Evolutionary conservation across 257 asterid genomes (phyloP).

Genomic region (Primulina eburnea): DNA sequence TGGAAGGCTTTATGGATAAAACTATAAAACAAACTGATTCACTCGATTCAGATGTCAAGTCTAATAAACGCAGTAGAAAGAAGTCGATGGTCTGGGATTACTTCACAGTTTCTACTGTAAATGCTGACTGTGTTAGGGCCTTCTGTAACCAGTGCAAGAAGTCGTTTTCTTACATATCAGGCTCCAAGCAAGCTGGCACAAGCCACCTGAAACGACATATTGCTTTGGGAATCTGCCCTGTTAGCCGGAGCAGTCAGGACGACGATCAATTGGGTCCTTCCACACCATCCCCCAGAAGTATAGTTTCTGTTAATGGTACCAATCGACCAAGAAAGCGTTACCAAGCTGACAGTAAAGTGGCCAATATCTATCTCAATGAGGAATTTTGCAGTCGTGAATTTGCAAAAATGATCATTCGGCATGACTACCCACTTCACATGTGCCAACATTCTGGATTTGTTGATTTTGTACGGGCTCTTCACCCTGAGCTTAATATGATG

Average conservation of each 20-base stretch:
- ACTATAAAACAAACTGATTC: constrained; percentile 37
- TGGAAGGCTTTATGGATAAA: constrained; percentile 53
- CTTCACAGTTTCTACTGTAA: constrained; percentile 52
- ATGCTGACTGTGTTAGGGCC: constrained; percentile 59
- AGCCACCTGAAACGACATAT: constrained; percentile 92
- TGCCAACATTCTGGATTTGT: constrained; percentile 63
- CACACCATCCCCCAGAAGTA: constrained; percentile 30
- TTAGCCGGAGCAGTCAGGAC: constrained; percentile 33
- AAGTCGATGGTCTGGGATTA: constrained; percentile 90
- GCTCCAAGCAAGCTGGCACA: constrained; percentile 78
- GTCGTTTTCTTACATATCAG: constrained; percentile 77
- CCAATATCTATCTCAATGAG: constrained; percentile 32
- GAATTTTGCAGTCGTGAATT: constrained; percentile 46
- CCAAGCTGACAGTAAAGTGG: constrained; percentile 43
- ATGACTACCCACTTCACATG: constrained; percentile 72
- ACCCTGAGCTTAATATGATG: constrained; percentile 51
- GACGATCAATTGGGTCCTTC: constrained; percentile 33
- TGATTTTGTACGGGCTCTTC: constrained; percentile 54
- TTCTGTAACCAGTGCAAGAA: constrained; percentile 79
- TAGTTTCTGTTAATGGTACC: constrained; percentile 41
- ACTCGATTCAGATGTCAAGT: constrained; percentile 48
- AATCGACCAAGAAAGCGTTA: constrained; percentile 62
- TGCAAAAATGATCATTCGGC: constrained; percentile 75
- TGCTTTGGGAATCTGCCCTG: constrained; percentile 73
- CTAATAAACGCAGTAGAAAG: constrained; percentile 63